Conservation (phyloP, 257 asterid genomes). For the Petunia axillaris region DNA sequence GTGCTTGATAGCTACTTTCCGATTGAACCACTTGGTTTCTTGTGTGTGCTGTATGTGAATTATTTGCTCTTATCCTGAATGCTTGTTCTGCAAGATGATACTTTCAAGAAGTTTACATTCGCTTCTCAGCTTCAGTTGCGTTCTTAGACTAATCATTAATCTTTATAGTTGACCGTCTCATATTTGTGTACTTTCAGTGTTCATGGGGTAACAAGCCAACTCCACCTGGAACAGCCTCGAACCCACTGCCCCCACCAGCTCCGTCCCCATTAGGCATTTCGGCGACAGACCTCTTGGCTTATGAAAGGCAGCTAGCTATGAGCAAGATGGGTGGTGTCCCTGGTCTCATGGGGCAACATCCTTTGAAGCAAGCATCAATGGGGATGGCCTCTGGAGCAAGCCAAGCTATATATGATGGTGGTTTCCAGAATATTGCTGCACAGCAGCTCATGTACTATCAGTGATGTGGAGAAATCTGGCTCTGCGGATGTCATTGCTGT, state of each 20-base stretch:
- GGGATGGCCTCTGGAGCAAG: slow-evolving; percentile 65
- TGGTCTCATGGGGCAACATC: slow-evolving; percentile 58
- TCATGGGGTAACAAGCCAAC: slow-evolving; percentile 99
- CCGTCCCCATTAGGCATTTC: slow-evolving; percentile 59
- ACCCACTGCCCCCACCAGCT: slow-evolving; percentile 90
- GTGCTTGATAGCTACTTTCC: background rate
- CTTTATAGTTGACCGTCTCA: background rate
- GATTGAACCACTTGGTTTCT: background rate
- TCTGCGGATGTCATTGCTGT: background rate
- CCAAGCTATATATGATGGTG: slow-evolving; percentile 37
- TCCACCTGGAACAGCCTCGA: slow-evolving; percentile 82
- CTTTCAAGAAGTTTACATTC: background rate
- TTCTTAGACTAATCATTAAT: background rate
- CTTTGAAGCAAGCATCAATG: slow-evolving; percentile 65
- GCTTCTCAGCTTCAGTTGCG: background rate
- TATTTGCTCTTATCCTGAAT: background rate
- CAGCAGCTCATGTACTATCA: slow-evolving; percentile 38
- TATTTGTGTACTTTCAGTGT: slow-evolving; percentile 50
- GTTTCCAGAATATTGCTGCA: slow-evolving; percentile 35
- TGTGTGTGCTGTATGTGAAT: background rate
- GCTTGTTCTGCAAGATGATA: background rate
- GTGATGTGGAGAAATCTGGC: slow-evolving; percentile 16
- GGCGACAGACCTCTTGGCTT: slow-evolving; percentile 66
- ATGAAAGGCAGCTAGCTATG: slow-evolving; percentile 80
- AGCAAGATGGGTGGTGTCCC: slow-evolving; percentile 74